Conservation (phyloP, 345 rosid species). For the Citrus medica region DNA sequence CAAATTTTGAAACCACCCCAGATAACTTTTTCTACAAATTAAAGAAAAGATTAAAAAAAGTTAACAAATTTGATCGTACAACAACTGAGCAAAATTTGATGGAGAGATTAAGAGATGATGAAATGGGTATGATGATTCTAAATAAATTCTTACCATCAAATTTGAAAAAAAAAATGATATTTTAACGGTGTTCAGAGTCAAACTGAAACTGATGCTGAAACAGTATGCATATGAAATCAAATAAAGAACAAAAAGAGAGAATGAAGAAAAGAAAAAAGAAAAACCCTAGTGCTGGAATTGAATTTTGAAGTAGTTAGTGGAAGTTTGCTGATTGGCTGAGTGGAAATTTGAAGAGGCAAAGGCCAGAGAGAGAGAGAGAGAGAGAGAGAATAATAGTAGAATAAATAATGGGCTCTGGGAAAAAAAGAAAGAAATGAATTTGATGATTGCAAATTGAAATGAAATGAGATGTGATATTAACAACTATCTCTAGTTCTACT, state of each 20-base stretch:
- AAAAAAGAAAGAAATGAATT: not conserved
- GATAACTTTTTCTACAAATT: not conserved
- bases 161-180: not conserved
- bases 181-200: not conserved
- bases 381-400: not conserved
- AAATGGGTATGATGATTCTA: not conserved
- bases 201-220: not conserved
- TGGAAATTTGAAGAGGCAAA: not conserved
- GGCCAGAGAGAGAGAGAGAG: not conserved
- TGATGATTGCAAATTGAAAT: not conserved
- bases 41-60: not conserved
- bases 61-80: not conserved
- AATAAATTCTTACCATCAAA: conserved; percentile 7
- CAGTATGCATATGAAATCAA: not conserved
- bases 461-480: not conserved
- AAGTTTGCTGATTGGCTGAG: not conserved
- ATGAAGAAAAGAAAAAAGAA: not conserved
- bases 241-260: not conserved
- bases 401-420: not conserved
- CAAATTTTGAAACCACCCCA: not conserved
- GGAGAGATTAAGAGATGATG: not conserved
- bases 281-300: not conserved
- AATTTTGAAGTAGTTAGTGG: not conserved
- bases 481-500: not conserved
- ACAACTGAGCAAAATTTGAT: not conserved